These are phyloP conservation scores for Bacterosira constricta DNA, from an alignment of 108 stramenopile genomes.

Conservation along the genomic window DNA sequence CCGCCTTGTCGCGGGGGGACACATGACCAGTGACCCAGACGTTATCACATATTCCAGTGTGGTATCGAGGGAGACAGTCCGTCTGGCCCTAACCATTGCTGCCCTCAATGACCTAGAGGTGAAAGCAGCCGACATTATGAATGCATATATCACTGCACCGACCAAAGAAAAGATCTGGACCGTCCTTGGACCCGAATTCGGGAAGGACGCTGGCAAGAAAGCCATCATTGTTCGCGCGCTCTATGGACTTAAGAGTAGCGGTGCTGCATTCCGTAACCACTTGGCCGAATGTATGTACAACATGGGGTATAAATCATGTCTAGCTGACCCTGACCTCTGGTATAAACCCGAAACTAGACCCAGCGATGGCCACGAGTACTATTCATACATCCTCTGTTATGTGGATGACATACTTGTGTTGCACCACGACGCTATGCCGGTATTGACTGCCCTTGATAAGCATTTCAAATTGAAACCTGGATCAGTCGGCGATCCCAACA, in stretches of 20 bases:
- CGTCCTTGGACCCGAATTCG: slow-evolving; percentile 48
- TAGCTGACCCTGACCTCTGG: slow-evolving; percentile 35
- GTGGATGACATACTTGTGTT: slow-evolving; percentile 25
- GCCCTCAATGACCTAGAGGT: slow-evolving; percentile 47
- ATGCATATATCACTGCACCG: slow-evolving; percentile 43
- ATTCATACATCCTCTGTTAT: slow-evolving; percentile 31
- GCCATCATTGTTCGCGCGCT: slow-evolving; percentile 32
- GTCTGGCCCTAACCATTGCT: slow-evolving; percentile 42
- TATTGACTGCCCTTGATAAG: neutral
- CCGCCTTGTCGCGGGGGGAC: slow-evolving; percentile 41
- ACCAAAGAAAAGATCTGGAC: slow-evolving; percentile 35
- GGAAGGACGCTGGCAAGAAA: neutral
- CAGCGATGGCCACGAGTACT: slow-evolving; percentile 15
- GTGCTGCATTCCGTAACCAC: slow-evolving; percentile 1
- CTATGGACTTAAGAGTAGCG: slow-evolving; percentile 40
- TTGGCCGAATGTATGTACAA: slow-evolving; percentile 17
- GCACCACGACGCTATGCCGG: neutral
- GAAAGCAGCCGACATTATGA: slow-evolving; percentile 8
- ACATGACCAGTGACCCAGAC: slow-evolving; percentile 22
- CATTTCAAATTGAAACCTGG: slow-evolving; percentile 1
- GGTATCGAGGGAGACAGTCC: slow-evolving; percentile 28
- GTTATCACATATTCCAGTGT: slow-evolving; percentile 34
- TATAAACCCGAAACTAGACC: neutral
- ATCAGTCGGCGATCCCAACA: slow-evolving; percentile 44
- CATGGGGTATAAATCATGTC: slow-evolving; percentile 22